These are phyloP conservation scores for Oryza meyeriana DNA, from an alignment of 176 grass and related monocot species.

Conservation along the genomic window DNA sequence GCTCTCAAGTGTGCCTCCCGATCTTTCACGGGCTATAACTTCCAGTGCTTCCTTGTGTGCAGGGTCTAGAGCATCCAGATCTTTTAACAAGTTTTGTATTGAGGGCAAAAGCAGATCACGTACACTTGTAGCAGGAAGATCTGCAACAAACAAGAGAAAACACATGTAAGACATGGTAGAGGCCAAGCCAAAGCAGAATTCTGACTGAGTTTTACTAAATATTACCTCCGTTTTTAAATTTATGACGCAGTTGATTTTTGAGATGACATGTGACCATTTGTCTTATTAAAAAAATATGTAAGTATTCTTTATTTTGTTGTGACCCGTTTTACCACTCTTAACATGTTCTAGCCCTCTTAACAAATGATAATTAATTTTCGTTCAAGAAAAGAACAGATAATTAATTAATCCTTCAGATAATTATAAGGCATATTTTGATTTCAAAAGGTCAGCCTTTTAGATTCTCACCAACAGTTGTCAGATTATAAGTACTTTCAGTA, in stretches of 20 bases:
- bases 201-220: background rate
- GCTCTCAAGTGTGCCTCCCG: conserved; percentile 70
- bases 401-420: background rate
- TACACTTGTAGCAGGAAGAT: conserved; percentile 73
- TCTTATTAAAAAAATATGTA: no score
- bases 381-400: background rate
- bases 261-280: no score
- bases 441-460: background rate
- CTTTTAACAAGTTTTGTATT: conserved; percentile 85
- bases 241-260: no score
- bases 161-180: background rate
- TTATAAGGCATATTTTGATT: background rate
- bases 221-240: no score
- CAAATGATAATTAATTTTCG: background rate
- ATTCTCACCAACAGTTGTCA: background rate
- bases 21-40: conserved; percentile 79
- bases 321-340: no score
- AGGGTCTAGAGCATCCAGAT: conserved; percentile 81
- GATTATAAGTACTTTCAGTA: background rate
- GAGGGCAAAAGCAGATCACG: conserved; percentile 80
- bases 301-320: no score
- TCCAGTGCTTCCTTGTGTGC: conserved; percentile 95
- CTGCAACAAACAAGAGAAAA: conserved; percentile 39
- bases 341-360: background rate
- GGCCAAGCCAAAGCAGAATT: background rate